phyloP scores from a whole-genome alignment of 192 early-diverging fungal genomes.

The Lobosporangium transversale region DNA sequence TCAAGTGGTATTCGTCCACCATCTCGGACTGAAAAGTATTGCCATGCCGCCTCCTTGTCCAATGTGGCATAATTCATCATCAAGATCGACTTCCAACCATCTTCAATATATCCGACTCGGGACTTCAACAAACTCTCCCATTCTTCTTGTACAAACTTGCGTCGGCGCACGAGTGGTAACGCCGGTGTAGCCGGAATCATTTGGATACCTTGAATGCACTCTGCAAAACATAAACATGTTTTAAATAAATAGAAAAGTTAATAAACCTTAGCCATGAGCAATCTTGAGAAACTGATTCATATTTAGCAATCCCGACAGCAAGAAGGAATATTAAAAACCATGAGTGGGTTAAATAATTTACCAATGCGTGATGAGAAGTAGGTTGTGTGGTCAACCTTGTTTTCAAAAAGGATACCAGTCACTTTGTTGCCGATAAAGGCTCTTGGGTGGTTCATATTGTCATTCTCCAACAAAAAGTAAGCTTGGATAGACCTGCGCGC shows the following conservation, averaged over 20 bases:
- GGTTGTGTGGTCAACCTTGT: conserved; percentile 50
- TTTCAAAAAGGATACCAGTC: conserved; percentile 50
- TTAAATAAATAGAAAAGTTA: not conserved
- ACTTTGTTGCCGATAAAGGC: conserved; percentile 42
- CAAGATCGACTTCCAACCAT: conserved; percentile 46
- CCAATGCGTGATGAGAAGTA: conserved; percentile 44
- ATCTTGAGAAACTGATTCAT: not conserved
- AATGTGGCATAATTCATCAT: conserved; percentile 48
- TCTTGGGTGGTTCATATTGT: conserved; percentile 38
- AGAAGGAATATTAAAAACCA: not conserved
- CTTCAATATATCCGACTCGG: conserved; percentile 13
- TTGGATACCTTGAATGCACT: conserved; percentile 54
- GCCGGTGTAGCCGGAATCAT: conserved; percentile 51
- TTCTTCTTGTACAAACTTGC: conserved; percentile 40
- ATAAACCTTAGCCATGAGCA: not conserved
- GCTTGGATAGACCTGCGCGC: conserved; percentile 31
- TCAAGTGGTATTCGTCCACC: conserved; percentile 25
- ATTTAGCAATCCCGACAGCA: not conserved
- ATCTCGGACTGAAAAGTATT: conserved; percentile 15
- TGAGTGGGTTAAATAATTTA: not conserved
- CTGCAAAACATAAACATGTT: conserved; percentile 1
- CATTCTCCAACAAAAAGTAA: conserved; percentile 49
- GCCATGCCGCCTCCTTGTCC: conserved; percentile 29
- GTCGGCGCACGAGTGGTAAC: conserved; percentile 24
- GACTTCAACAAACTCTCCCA: conserved; percentile 18